Base-by-base conservation (phyloP, 208 protist genomes). In the Leptomonas seymouri region DNA sequence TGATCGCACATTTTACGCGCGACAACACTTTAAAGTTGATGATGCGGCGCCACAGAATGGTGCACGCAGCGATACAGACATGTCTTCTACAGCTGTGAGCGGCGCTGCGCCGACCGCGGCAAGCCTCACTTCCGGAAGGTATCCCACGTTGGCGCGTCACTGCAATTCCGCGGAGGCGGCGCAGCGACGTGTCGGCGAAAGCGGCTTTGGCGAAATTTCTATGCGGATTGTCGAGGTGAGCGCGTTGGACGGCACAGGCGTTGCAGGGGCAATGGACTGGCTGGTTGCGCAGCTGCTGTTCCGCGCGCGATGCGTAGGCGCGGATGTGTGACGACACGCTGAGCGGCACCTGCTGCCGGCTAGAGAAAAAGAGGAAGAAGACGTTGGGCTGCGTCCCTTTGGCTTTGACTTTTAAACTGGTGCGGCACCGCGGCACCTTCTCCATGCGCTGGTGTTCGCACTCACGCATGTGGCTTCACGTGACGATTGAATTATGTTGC, bases 191-290 rank as follows among this genome's bases (percentile, higher is more conserved):
- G 54, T 79, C 23, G 78, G 82, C n/a, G 73, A 76, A 25, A 84
- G 81, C 64, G 90, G 90, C 16, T 89, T 95, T 66, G 90, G 90
- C 44, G 71, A 71, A 23, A 70, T 82, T 23, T 49, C 79, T 9
- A 63, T 87, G 67, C 71, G 80, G 28, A 50, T 93, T 16, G 49
- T 72, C 30, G 78, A 87, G 55, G 67, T 84, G 11, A 92, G 86
- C 56, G 90, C 86, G 44, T 31, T 81, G 53, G 61, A 79, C 18
- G 90, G 90, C 0, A 49, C 61, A 1, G 85, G 85, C 0, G 76
- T 95, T 25, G 74, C 71, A 0, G 81, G 76, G 30, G 86, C 80
- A 27, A 80, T 95, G 76, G 86, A 95, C 69, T 95, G 90, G 90
- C 60, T 95, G 21, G 81, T 90, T 2, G 49, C 71, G 9, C 85